A percentile compares a stretch with the other conserved stretches of the same genome.
These are phyloP conservation scores for Austroboletus eburneus DNA, from an alignment of 768 basidiomycete species.

Conservation along the genomic window DNA sequence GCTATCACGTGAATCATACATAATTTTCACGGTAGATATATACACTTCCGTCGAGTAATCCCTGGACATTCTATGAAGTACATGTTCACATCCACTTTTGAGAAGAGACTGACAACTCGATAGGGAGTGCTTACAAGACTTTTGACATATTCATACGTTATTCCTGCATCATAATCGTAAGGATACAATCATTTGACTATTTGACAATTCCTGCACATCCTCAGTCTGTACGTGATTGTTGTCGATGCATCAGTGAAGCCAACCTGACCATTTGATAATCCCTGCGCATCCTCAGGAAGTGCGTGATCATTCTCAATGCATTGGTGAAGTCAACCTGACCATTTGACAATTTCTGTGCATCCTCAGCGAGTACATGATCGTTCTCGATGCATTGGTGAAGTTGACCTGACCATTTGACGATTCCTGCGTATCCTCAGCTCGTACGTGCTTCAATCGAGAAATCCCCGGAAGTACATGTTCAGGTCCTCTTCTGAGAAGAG, in stretches of 20 bases:
- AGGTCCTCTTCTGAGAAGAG: not conserved
- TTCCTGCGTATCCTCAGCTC: too few relatives aligned
- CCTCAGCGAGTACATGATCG: too few relatives aligned
- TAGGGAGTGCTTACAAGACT: slow-evolving; percentile 43
- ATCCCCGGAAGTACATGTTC: slow-evolving; percentile 43
- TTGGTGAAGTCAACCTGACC: too few relatives aligned
- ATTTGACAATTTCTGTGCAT: too few relatives aligned
- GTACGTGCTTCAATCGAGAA: slow-evolving; percentile 45
- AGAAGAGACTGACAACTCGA: not conserved
- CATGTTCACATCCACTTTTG: not conserved
- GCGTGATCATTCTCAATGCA: not conserved
- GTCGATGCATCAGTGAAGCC: not conserved
- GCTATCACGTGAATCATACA: too few relatives aligned
- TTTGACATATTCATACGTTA: slow-evolving; percentile 43
- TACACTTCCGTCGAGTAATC: slow-evolving; percentile 43
- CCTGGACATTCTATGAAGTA: slow-evolving; percentile 49
- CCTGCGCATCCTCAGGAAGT: slow-evolving; percentile 50
- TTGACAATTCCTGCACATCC: too few relatives aligned
- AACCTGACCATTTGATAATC: slow-evolving; percentile 15
- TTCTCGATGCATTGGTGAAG: too few relatives aligned
- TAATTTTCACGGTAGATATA: too few relatives aligned
- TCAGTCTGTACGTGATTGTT: too few relatives aligned
- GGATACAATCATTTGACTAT: too few relatives aligned
- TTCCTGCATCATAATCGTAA: too few relatives aligned
- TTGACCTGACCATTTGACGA: too few relatives aligned